Percentiles rank a stretch among this genome's conserved stretches.
Conservation (phyloP, 768 basidiomycete genomes). For the Leccinum ochraceum region DNA sequence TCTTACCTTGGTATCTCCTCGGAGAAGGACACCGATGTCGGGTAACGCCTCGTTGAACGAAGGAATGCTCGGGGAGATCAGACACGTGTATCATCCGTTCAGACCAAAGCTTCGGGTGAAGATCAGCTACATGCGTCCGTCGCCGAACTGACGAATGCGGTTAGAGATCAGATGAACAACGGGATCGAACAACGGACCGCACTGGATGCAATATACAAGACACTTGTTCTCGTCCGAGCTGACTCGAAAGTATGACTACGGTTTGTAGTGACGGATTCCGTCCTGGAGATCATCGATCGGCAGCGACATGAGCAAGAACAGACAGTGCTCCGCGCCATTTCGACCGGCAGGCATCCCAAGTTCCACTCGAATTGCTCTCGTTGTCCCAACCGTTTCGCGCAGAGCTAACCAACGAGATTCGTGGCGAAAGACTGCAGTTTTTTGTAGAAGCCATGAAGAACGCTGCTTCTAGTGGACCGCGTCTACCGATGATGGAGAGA, state of each 20-base stretch:
- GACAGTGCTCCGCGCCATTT: too few relatives aligned
- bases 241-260: too few relatives aligned
- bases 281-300: too few relatives aligned
- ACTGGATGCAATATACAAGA: constrained; percentile 34
- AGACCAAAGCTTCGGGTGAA: constrained; percentile 32
- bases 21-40: constrained; percentile 19
- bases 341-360: too few relatives aligned
- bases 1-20: constrained; percentile 46
- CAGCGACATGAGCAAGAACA: too few relatives aligned
- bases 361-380: too few relatives aligned
- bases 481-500: constrained; percentile 71
- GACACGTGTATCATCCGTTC: constrained; percentile 36
- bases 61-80: constrained; percentile 39
- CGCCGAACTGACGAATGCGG: constrained; percentile 38
- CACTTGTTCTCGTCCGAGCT: not conserved
- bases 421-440: too few relatives aligned
- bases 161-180: constrained; percentile 42
- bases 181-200: constrained; percentile 42
- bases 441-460: constrained; percentile 27
- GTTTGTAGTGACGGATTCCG: too few relatives aligned
- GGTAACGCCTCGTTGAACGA: constrained; percentile 11
- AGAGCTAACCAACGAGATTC: too few relatives aligned
- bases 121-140: constrained; percentile 36
- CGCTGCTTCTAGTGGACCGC: constrained; percentile 86
- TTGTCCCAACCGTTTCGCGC: too few relatives aligned